Conservation (phyloP, 192 early-diverging fungal species). For the Mortierella hygrophila region DNA sequence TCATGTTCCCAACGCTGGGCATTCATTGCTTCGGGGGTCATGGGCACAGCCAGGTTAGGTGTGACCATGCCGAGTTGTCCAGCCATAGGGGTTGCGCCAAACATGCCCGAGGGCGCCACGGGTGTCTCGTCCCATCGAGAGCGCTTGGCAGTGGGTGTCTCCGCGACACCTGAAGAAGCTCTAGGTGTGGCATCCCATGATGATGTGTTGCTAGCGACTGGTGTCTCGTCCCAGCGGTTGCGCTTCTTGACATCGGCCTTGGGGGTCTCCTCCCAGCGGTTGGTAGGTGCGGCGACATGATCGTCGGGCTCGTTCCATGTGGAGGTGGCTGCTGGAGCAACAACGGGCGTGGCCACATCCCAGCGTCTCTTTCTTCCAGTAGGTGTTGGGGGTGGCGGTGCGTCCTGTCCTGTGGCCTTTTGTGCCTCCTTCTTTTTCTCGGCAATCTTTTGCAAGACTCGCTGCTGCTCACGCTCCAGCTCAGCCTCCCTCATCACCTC, state of each 20-base stretch:
- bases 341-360: slow-evolving; percentile 76
- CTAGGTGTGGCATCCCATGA: slow-evolving; percentile 87
- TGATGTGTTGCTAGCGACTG: slow-evolving; percentile 65
- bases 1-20: slow-evolving; percentile 82
- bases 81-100: slow-evolving; percentile 84
- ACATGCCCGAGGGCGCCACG: slow-evolving; percentile 65
- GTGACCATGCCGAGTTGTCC: slow-evolving; percentile 85
- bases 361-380: slow-evolving; percentile 81
- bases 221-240: slow-evolving; percentile 87
- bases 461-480: slow-evolving; percentile 85
- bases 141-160: slow-evolving; percentile 68
- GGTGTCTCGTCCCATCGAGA: slow-evolving; percentile 99
- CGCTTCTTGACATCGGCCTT: slow-evolving; percentile 68
- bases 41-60: slow-evolving; percentile 74
- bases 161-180: slow-evolving; percentile 57
- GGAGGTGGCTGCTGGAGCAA: slow-evolving; percentile 64
- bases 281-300: slow-evolving; percentile 53
- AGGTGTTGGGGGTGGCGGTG: slow-evolving; percentile 51
- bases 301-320: slow-evolving; percentile 67
- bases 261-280: slow-evolving; percentile 88
- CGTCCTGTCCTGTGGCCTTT: slow-evolving; percentile 58
- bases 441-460: slow-evolving; percentile 76
- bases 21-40: slow-evolving; percentile 87
- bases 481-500: slow-evolving; percentile 91
- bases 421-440: slow-evolving; percentile 78